Base-by-base conservation (phyloP, 805 yeast genomes). In the Jamesozyma lodderae region DNA sequence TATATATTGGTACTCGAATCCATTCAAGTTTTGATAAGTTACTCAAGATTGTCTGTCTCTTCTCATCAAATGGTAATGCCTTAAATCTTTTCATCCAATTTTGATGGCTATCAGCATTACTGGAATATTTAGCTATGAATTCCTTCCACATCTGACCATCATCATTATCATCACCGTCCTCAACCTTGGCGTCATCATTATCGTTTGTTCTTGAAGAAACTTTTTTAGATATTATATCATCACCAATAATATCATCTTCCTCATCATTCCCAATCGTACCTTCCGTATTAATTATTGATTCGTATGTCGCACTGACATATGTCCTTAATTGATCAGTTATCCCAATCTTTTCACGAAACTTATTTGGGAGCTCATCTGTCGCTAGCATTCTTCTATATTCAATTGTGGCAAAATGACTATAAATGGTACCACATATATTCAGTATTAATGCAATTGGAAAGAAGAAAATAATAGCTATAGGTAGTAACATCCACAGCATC, bases 1-100 rank as follows among this genome's bases (percentile, higher is more conserved):
- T 67, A 47, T 74, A 76, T 2, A 81, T 79, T 0, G 92, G 82
- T 31, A 83, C 70, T 53, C 88, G 85, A 35, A 74, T 64, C 95
- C 96, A 88, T 3, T 70, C 67, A 18, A 90, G 55, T 16, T 58
- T 49, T 57, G 84, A 82, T 53, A 88, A 64, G 44, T 73, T 72
- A 2, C 66, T 54, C 24, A 74, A 55, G 27, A 80, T 78, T 13
- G 48, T 47, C 29, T 40, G 41, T 43, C 75, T 55, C 10, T 63
- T 62, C 1, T 55, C 41, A 40, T 62, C 67, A 40, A 72, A 45
- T 6, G 68, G 62, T 24, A 67, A 40, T 7, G 40, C 35, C 3
- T 47, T 36, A 26, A 52, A 53, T 1, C 31, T 41, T 6, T 42
- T 26, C 8, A 44, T 36, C 47, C 45, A 48, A 1, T 21, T n/a